Conservation (phyloP, 768 basidiomycete species). For the Tremella fuciformis region DNA sequence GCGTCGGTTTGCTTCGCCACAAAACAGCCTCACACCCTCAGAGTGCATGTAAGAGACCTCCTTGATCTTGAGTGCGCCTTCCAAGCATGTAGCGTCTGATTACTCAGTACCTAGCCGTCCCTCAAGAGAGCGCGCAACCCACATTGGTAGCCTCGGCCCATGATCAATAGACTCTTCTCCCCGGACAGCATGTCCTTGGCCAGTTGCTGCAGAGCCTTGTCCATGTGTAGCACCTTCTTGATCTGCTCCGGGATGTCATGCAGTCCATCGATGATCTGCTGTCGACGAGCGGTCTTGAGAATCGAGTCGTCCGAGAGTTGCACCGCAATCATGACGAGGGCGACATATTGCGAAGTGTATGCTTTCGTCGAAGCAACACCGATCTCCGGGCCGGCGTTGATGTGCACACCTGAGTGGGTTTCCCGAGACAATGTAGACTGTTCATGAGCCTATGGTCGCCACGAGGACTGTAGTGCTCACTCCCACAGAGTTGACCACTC, state of each 20-base stretch:
- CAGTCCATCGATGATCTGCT: conserved; percentile 87
- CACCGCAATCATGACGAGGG: conserved; percentile 95
- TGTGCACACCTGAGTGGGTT: conserved; percentile 98
- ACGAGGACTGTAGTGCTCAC: conserved; percentile 12
- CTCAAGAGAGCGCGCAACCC: conserved; percentile 3
- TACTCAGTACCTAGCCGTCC: not conserved
- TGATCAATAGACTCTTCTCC: conserved; percentile 85
- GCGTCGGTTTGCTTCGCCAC: not conserved
- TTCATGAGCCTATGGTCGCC: conserved; percentile 6
- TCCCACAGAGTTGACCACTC: conserved; percentile 98
- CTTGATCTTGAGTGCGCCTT: conserved; percentile 98
- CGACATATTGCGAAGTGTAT: conserved; percentile 98
- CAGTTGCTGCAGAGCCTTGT: conserved; percentile 72
- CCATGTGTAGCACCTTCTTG: conserved; percentile 76
- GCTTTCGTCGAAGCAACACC: conserved; percentile 99
- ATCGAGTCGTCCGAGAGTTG: conserved; percentile 97
- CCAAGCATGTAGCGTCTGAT: conserved; percentile 85
- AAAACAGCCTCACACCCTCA: conserved; percentile 52
- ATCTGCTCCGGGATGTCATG: conserved; percentile 88
- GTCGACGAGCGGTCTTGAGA: conserved; percentile 82
- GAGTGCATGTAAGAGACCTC: conserved; percentile 81
- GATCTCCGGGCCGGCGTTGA: conserved; percentile 89
- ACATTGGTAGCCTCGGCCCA: conserved; percentile 94
- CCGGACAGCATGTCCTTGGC: conserved; percentile 65
- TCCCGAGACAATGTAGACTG: conserved; percentile 89